Evolutionary conservation across 163 green algal genomes (phyloP), one percentile per base, ranked within the genome.

Genomic region (Dunaliella salina): DNA sequence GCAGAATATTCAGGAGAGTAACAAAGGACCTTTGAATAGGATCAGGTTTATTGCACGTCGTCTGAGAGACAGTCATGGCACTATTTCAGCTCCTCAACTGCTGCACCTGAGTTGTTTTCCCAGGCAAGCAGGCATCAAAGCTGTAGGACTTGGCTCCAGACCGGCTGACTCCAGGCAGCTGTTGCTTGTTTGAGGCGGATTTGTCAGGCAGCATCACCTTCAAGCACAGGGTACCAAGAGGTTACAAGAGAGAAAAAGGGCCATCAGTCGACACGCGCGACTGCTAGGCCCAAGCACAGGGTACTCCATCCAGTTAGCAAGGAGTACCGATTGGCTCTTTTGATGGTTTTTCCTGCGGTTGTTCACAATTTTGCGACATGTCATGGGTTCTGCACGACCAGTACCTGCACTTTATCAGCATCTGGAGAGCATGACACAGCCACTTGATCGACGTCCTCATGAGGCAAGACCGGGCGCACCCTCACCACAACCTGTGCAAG

Each of bases 51-150:
- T n/a, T n/a, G n/a, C n/a, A n/a, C n/a, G n/a, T n/a, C n/a, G n/a
- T n/a, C n/a, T n/a, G n/a, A n/a, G n/a, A n/a, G n/a, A n/a, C n/a
- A n/a, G 40, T 50, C 8, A 8, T 50, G 40, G 40, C 40, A 50
- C 40, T 8, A 50, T 3, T n/a, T n/a, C 40, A 50, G 40, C 40
- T 15, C 40, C 40, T 50, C 40, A 15, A 8, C 40, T 8, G 40
- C 8, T 50, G 40, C 80, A 94, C 91, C 90, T 94, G 91, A 30
- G 87, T 92, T n/a, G 88, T 92, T 40, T 59, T 84, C 25, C 91
- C 91, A 33, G 85, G 34, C 4, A 94, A 85, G 86, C 91, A 93
- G 20, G 91, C 90, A 83, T 94, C 91, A 87, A 94, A 92, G 5
- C 84, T 80, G 69, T 92, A 94, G 0, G 86, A 88, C 40, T 88